Evolutionary conservation across 768 basidiomycete species (phyloP).

Genomic region (Lentinula sp.): DNA sequence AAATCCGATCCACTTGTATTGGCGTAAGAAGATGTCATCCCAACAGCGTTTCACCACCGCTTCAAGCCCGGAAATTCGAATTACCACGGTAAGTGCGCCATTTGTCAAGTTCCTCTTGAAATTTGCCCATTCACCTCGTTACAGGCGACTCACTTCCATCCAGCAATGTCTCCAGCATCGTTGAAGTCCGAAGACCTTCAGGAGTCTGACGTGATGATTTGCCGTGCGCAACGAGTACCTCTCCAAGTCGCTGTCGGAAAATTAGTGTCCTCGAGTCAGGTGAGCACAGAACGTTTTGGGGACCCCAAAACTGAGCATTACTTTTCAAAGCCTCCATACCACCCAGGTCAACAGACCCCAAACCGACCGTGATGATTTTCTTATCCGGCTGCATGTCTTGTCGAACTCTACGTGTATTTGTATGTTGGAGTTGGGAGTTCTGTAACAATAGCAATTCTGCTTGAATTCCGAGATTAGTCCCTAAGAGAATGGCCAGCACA

Average conservation of each 20-base stretch:
- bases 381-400: too few species aligned
- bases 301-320: neutral
- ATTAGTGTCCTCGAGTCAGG: neutral
- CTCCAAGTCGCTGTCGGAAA: neutral
- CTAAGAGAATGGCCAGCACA: too few species aligned
- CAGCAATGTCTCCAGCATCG: neutral
- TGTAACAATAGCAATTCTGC: too few species aligned
- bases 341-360: neutral
- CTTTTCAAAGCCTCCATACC: neutral
- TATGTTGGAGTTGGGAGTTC: too few species aligned
- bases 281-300: neutral
- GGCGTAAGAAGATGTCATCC: neutral
- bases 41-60: neutral
- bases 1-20: too few species aligned
- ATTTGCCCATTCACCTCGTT: neutral
- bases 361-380: too few species aligned
- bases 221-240: neutral
- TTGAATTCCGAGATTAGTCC: too few species aligned
- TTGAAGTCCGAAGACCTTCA: neutral
- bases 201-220: neutral
- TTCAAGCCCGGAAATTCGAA: neutral
- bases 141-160: neutral
- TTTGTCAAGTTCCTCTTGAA: neutral
- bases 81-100: neutral
- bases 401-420: too few species aligned